A percentile compares a stretch with the other conserved stretches of the same genome.
Conservation (phyloP, 257 asterid species). For the Linaria vulgaris region DNA sequence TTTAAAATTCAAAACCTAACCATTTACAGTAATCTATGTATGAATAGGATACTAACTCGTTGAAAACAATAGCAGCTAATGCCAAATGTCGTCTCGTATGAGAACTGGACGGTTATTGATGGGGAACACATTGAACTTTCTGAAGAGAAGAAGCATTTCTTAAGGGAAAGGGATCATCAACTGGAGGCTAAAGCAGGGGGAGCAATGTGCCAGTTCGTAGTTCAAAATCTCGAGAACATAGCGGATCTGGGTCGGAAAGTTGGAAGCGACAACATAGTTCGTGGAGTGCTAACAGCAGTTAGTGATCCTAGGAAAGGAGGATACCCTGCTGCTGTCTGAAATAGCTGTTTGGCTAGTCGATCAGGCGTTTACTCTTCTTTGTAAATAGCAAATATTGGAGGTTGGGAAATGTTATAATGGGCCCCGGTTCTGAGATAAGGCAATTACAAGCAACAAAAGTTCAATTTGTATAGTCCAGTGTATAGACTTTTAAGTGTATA, state of each 20-base stretch:
- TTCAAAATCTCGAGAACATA: conserved; percentile 45
- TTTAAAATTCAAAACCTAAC: neutral
- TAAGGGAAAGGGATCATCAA: conserved; percentile 66
- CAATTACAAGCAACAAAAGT: too few species aligned
- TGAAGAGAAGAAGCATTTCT: conserved; percentile 43
- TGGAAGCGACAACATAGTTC: conserved; percentile 20
- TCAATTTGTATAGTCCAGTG: too few species aligned
- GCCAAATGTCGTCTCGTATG: conserved; percentile 71
- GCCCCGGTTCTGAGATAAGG: too few species aligned
- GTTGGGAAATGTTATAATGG: too few species aligned
- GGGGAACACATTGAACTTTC: conserved; percentile 85
- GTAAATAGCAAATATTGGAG: too few species aligned
- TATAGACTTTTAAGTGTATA: too few species aligned
- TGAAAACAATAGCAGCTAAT: conserved; percentile 58
- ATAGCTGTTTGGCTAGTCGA: too few species aligned
- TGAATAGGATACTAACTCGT: neutral
- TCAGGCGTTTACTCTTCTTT: too few species aligned
- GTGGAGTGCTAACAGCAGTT: conserved; percentile 71
- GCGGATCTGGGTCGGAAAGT: conserved; percentile 33
- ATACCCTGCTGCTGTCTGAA: conserved; percentile 79
- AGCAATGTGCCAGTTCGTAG: conserved; percentile 76
- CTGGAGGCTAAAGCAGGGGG: conserved; percentile 64
- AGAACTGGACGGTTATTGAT: conserved; percentile 78
- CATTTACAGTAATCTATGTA: neutral
- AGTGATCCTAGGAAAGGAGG: conserved; percentile 96